Percentiles rank a stretch among this genome's conserved stretches.
Conservation (phyloP, 148 eudicot species). For the Rhododendron molle region DNA sequence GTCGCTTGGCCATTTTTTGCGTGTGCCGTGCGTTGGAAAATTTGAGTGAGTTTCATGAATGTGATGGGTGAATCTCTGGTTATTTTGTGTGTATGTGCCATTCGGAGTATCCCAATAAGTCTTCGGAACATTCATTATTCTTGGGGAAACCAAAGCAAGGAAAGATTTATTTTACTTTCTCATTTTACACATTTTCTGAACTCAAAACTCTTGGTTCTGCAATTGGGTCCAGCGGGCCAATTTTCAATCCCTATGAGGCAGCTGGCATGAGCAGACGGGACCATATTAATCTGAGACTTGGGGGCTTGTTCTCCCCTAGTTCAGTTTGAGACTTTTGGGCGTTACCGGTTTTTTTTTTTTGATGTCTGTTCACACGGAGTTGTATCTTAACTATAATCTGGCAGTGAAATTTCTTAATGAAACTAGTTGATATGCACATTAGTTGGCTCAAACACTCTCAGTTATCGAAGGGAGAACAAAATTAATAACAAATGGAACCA, state of each 20-base stretch:
- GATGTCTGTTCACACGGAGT: not conserved
- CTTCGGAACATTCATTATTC: no score
- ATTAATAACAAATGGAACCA: not conserved
- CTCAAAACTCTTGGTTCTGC: not conserved
- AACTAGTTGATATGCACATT: not conserved
- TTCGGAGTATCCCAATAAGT: no score
- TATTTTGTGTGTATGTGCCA: not conserved
- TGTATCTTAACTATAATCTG: not conserved
- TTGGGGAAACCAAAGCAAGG: not conserved
- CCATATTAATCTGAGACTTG: not conserved
- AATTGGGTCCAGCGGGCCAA: not conserved
- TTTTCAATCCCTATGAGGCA: not conserved
- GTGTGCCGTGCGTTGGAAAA: not conserved
- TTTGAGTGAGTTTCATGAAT: not conserved
- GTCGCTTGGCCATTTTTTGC: not conserved
- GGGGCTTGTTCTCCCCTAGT: not conserved
- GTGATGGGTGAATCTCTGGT: not conserved
- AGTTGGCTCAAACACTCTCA: not conserved
- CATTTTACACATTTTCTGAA: not conserved
- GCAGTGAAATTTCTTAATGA: not conserved
- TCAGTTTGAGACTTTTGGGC: not conserved
- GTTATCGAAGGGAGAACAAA: not conserved
- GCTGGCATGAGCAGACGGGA: not conserved
- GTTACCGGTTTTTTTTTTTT: not conserved
- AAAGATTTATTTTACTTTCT: not conserved